These are phyloP conservation scores for Mucor lusitanicus DNA, from an alignment of 371 early-diverging fungal genomes.

Conservation along the genomic window DNA sequence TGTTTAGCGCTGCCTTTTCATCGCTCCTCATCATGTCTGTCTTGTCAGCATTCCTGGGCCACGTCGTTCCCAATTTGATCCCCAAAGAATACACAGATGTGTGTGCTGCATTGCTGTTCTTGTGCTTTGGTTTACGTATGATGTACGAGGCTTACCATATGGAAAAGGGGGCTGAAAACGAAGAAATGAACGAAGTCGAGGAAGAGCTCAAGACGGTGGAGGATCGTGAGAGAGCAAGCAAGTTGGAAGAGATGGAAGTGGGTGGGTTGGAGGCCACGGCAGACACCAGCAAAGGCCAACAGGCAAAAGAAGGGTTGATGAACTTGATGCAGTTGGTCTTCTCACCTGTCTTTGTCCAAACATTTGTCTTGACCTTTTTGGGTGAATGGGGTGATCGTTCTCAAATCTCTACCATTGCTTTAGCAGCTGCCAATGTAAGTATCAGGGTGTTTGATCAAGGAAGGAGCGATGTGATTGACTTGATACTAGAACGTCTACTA, in stretches of 20 bases:
- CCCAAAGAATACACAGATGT: conserved; percentile 85
- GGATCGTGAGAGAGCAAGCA: conserved; percentile 57
- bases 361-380: conserved; percentile 92
- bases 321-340: conserved; percentile 72
- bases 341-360: conserved; percentile 93
- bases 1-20: conserved; percentile 86
- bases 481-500: conserved; percentile 66
- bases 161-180: conserved; percentile 81
- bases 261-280: conserved; percentile 15
- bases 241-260: conserved; percentile 55
- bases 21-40: conserved; percentile 93
- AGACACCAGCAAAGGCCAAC: conserved; percentile 15
- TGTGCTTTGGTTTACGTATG: conserved; percentile 92
- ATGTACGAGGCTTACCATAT: conserved; percentile 83
- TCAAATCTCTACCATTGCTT: conserved; percentile 91
- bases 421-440: conserved; percentile 87
- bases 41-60: conserved; percentile 90
- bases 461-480: too few relatives aligned
- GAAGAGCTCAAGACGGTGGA: conserved; percentile 84
- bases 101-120: conserved; percentile 80
- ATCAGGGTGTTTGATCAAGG: too few relatives aligned
- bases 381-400: conserved; percentile 98
- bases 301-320: conserved; percentile 52
- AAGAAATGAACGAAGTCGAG: conserved; percentile 90
- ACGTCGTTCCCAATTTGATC: conserved; percentile 83